These are phyloP conservation scores for Backusella morwellensis DNA, from an alignment of 192 early-diverging fungal species.

Conservation along the genomic window DNA sequence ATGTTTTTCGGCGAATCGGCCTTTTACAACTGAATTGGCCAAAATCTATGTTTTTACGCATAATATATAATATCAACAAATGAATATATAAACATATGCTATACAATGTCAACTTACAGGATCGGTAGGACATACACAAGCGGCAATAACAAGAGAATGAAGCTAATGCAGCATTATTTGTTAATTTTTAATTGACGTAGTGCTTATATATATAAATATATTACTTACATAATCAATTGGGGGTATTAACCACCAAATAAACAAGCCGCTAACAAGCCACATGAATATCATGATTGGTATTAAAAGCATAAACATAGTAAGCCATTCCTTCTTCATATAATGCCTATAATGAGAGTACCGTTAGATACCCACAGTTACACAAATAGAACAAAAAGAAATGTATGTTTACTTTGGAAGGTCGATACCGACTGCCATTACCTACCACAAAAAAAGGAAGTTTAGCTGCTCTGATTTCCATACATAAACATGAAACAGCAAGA, in stretches of 20 bases:
- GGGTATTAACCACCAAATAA: conserved; percentile 62
- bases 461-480: not conserved
- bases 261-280: conserved; percentile 69
- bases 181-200: not conserved
- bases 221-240: conserved; percentile 52
- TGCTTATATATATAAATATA: not conserved
- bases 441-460: conserved; percentile 12
- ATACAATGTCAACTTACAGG: conserved; percentile 54
- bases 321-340: conserved; percentile 55
- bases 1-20: conserved; percentile 88
- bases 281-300: conserved; percentile 79
- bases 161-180: conserved; percentile 37
- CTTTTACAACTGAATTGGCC: conserved; percentile 92
- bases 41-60: conserved; percentile 45
- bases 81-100: not conserved
- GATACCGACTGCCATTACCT: conserved; percentile 85
- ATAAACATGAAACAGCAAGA: not conserved
- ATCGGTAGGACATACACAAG: conserved; percentile 90
- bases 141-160: conserved; percentile 73
- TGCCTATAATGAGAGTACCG: conserved; percentile 16
- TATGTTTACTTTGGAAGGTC: conserved; percentile 64
- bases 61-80: not conserved
- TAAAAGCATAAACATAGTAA: conserved; percentile 66
- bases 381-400: not conserved
- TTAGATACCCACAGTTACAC: not conserved